Percentiles rank a stretch among this genome's conserved stretches.
These are phyloP conservation scores for Meira nashicola DNA, from an alignment of 1,284 basidiomycete genomes.

Conservation along the genomic window DNA sequence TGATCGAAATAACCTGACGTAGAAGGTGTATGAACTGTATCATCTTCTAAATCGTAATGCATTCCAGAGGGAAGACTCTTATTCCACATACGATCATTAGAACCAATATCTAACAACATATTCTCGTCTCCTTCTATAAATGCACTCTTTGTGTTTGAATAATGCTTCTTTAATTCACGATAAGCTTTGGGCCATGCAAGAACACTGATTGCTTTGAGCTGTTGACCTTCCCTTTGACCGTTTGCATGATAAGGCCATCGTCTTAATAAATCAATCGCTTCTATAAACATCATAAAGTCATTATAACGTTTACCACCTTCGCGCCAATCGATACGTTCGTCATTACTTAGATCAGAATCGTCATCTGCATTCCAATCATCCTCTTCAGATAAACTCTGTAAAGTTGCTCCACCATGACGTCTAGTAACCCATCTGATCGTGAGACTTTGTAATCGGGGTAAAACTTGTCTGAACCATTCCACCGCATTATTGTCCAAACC, in stretches of 20 bases:
- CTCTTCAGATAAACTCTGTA: not conserved
- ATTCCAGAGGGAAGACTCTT: too few relatives aligned
- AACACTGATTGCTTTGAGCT: not conserved
- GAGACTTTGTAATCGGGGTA: slow-evolving; percentile 25
- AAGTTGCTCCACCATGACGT: not conserved
- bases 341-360: not conserved
- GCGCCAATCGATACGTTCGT: not conserved
- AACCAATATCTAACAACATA: too few relatives aligned
- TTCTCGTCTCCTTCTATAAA: not conserved
- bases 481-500: slow-evolving; percentile 28
- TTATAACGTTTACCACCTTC: not conserved
- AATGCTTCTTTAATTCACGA: not conserved
- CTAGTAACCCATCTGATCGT: slow-evolving; percentile 28
- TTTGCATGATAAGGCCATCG: not conserved
- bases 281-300: slow-evolving; percentile 7
- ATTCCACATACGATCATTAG: too few relatives aligned
- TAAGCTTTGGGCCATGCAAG: slow-evolving; percentile 7
- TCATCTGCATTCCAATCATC: slow-evolving; percentile 3
- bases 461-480: slow-evolving; percentile 20
- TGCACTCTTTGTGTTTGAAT: not conserved
- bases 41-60: too few relatives aligned
- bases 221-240: not conserved
- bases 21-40: too few relatives aligned
- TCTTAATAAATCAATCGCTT: slow-evolving; percentile 8
- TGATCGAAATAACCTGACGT: too few relatives aligned